Conservation (phyloP, 345 rosid species). For the Eucalyptus melliodora region DNA sequence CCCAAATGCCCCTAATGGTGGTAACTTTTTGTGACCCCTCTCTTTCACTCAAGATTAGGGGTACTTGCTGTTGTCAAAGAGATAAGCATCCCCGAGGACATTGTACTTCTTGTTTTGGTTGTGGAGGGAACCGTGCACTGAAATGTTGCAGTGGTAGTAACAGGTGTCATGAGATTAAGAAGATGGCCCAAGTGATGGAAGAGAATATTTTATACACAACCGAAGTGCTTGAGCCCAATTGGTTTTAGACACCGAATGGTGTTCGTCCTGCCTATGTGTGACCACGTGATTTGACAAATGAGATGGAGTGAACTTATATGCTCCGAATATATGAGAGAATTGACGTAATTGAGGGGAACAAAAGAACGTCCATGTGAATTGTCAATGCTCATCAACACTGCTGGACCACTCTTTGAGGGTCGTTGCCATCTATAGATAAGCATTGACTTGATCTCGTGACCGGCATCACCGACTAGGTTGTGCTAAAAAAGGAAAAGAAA, state of each 20-base stretch:
- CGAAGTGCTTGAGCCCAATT: neutral
- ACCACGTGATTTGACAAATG: neutral
- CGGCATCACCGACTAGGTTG: neutral
- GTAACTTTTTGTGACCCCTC: neutral
- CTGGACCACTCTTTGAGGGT: neutral
- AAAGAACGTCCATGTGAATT: neutral
- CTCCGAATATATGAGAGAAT: neutral
- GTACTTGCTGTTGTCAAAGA: neutral
- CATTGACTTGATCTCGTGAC: neutral
- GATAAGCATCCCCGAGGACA: neutral
- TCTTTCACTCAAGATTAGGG: neutral
- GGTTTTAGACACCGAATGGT: neutral
- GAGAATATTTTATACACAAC: neutral
- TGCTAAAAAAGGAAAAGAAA: neutral
- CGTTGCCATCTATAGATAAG: neutral
- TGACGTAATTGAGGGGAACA: neutral
- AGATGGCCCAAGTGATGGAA: neutral
- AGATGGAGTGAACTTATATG: neutral
- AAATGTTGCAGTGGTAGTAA: neutral
- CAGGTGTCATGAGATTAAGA: neutral
- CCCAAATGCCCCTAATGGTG: neutral
- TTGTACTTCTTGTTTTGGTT: neutral
- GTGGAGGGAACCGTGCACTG: neutral
- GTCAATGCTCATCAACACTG: neutral
- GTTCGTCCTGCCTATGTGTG: neutral